Percentiles rank a stretch among this genome's conserved stretches.
Evolutionary conservation across 768 basidiomycete genomes (phyloP).

Genomic region (Tricholoma terreum): DNA sequence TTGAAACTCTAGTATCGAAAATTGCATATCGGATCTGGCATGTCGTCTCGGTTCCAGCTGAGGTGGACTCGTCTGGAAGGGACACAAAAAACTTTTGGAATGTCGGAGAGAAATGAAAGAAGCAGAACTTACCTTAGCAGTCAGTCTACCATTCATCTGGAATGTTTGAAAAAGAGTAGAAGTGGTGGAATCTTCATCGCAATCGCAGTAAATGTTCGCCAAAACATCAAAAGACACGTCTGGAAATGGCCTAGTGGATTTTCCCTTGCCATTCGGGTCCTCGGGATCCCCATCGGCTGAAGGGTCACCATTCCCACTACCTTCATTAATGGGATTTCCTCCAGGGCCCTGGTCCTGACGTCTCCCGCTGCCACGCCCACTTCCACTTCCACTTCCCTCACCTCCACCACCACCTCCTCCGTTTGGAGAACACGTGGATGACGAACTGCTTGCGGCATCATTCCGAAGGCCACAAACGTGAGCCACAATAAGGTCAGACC

Average conservation of each 20-base stretch:
- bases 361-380: too few relatives aligned
- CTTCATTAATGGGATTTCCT: too few relatives aligned
- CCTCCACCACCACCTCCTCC: neutral
- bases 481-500: neutral
- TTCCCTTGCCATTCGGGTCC: neutral
- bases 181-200: neutral
- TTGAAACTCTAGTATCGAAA: neutral
- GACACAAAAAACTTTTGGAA: neutral
- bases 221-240: neutral
- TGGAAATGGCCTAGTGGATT: neutral
- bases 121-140: neutral
- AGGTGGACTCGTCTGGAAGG: neutral
- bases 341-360: too few relatives aligned
- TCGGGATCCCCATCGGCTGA: neutral
- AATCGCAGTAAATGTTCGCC: neutral
- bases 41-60: neutral
- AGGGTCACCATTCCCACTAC: neutral
- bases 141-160: neutral
- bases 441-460: too few relatives aligned
- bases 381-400: too few relatives aligned
- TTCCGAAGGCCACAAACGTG: neutral
- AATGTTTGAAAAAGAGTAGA: neutral
- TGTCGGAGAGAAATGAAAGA: neutral
- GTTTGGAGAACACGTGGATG: neutral
- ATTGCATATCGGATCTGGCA: neutral